A percentile compares a stretch with the other conserved stretches of the same genome.
Conservation (phyloP, 225 moss, liverwort and hornwort genomes). For the Straminergon stramineum region DNA sequence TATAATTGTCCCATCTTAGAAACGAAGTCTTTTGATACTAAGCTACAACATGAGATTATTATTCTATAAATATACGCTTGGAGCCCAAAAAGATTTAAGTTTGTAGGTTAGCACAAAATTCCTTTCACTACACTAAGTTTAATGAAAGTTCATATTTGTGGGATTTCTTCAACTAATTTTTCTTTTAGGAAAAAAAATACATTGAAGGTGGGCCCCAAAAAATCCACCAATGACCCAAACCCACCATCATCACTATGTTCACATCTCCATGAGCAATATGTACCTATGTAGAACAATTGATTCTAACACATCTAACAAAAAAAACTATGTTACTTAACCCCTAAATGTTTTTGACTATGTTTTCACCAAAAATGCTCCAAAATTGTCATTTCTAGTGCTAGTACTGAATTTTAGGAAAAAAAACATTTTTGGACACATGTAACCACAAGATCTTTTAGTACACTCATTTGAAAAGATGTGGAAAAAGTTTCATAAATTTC, state of each 20-base stretch:
- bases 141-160: rapidly evolving
- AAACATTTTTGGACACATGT: no score
- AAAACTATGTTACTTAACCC: no score
- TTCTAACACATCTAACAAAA: not conserved
- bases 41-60: not conserved
- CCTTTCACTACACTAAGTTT: not conserved
- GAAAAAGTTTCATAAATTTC: no score
- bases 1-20: not conserved
- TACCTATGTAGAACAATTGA: not conserved
- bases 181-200: not conserved
- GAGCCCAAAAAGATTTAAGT: not conserved
- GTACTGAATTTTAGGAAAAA: no score
- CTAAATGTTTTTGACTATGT: no score
- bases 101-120: not conserved
- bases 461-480: no score
- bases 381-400: no score
- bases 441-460: no score
- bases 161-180: not conserved
- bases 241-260: rapidly evolving
- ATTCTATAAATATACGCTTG: not conserved
- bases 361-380: no score
- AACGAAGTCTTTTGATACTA: not conserved
- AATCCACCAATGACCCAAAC: not conserved
- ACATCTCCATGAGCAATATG: no score
- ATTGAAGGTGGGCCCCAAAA: rapidly evolving